Evolutionary conservation across 176 grass and related monocot genomes (phyloP), one percentile per base, ranked within the genome.

Genomic region (Triticum monococcum): DNA sequence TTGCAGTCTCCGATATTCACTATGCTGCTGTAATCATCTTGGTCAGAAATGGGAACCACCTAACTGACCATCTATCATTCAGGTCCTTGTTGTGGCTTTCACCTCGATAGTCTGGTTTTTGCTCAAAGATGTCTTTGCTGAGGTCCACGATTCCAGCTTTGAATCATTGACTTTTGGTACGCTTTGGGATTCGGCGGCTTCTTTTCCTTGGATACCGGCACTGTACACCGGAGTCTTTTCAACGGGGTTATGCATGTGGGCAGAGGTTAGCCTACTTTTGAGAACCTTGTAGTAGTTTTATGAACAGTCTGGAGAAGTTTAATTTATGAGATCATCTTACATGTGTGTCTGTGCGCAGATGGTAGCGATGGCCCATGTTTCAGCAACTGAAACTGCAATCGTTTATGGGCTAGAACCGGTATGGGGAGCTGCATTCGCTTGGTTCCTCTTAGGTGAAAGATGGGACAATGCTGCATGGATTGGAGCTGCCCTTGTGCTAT

Each of bases 131-230:
- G 77, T 57, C 64, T 91, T 84, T 60, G 75, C 75, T 45, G 87
- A 87, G 75, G 78, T 83, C 36, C 36, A 75, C 1, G 75, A 94
- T 31, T 86, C 88, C 23, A 86, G 81, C 82, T 88, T 92, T 64
- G 89, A 64, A 66, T 88, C 88, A 64, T 92, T 76, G 64, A 86
- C 85, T 62, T 94, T 86, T 59, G 86, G 75, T 43, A 84, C 83
- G 64, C 38, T 94, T 75, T 96, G 88, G 91, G 90, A 96, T 90
- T 78, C 48, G 1, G 84, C 87, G 26, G 56, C 63, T 77, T 92
- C 97, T 80, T 94, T 98, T 94, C 97, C 97, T 79, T 96, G 97
- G 94, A 94, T 96, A 92, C 94, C 97, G 3, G 94, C 90, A 84
- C 80, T 98, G 60, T 98, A 98, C 76, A 94, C 92, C 28, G 92